These are phyloP conservation scores for Nakaseomyces uthaithaninus DNA, from an alignment of 1,139 yeast species.

Conservation along the genomic window DNA sequence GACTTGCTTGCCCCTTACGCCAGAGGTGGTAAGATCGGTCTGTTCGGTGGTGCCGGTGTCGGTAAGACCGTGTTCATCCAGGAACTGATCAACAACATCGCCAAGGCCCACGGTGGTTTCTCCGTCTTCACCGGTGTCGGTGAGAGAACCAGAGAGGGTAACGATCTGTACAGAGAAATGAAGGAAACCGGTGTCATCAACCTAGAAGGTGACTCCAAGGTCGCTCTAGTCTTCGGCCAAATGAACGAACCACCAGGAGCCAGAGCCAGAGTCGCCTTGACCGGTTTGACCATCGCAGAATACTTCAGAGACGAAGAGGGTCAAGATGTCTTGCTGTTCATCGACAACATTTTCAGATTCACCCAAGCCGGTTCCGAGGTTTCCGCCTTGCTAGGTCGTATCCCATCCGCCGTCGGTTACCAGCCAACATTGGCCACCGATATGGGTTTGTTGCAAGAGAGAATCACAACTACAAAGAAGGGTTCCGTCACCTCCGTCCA, in stretches of 20 bases:
- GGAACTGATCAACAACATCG: slow-evolving; percentile 99
- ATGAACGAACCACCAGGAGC: slow-evolving; percentile 99
- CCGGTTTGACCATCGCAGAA: slow-evolving; percentile 99
- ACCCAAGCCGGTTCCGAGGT: slow-evolving; percentile 99
- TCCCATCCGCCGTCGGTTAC: slow-evolving; percentile 99
- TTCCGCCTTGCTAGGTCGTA: slow-evolving; percentile 99
- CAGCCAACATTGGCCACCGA: slow-evolving; percentile 99
- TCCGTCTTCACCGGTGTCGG: slow-evolving; percentile 99
- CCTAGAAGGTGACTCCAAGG: slow-evolving; percentile 99
- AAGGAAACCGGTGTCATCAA: slow-evolving; percentile 99
- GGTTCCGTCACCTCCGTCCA: slow-evolving; percentile 99
- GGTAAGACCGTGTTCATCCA: slow-evolving; percentile 99
- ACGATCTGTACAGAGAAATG: slow-evolving; percentile 99
- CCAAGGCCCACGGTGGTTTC: slow-evolving; percentile 99
- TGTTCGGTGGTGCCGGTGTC: slow-evolving; percentile 99
- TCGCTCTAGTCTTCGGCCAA: slow-evolving; percentile 98
- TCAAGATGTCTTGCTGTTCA: slow-evolving; percentile 98
- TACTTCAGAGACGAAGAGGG: slow-evolving; percentile 99
- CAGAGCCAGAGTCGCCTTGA: slow-evolving; percentile 99
- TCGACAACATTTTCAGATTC: slow-evolving; percentile 99
- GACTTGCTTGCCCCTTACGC: slow-evolving; percentile 99
- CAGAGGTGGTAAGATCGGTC: slow-evolving; percentile 99
- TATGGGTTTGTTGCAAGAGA: slow-evolving; percentile 99
- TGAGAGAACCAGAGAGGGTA: slow-evolving; percentile 99
- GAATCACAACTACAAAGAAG: slow-evolving; percentile 98